A percentile compares a stretch with the other conserved stretches of the same genome.
Conservation (phyloP, 2,329 filamentous ascomycete species). For the Didymella segeticola region DNA sequence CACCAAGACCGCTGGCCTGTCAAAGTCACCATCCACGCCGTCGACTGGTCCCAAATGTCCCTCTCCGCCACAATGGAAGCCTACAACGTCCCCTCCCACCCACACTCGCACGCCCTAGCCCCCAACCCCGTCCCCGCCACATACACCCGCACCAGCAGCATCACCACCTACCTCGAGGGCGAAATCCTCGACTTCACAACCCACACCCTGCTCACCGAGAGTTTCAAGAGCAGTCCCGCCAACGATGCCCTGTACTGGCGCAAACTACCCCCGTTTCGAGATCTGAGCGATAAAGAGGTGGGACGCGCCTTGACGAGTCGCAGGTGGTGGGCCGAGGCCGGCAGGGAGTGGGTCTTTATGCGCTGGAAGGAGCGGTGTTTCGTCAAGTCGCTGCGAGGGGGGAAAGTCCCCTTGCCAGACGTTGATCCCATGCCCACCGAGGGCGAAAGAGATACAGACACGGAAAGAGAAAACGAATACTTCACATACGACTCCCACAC, state of each 20-base stretch:
- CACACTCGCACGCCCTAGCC: slow-evolving; percentile 36
- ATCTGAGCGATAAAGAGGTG: slow-evolving; percentile 50
- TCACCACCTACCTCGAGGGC: slow-evolving; percentile 71
- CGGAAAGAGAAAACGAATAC: not conserved
- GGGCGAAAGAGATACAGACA: not conserved
- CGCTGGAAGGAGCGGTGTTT: slow-evolving; percentile 63
- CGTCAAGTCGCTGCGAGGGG: slow-evolving; percentile 44
- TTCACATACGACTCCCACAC: slow-evolving; percentile 7
- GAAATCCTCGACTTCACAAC: slow-evolving; percentile 69
- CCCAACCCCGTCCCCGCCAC: slow-evolving; percentile 16
- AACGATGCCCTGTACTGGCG: slow-evolving; percentile 59
- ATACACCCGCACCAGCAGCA: slow-evolving; percentile 52
- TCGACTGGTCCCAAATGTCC: slow-evolving; percentile 67
- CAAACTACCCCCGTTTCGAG: slow-evolving; percentile 54
- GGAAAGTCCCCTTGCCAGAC: slow-evolving; percentile 17
- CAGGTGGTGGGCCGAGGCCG: slow-evolving; percentile 45
- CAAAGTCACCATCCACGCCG: slow-evolving; percentile 68
- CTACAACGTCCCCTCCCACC: slow-evolving; percentile 66
- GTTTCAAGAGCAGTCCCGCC: slow-evolving; percentile 53
- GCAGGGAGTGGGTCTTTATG: slow-evolving; percentile 62
- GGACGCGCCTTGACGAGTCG: slow-evolving; percentile 54
- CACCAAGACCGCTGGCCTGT: slow-evolving; percentile 70
- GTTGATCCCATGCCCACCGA: not conserved
- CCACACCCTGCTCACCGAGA: slow-evolving; percentile 60
- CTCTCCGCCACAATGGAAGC: slow-evolving; percentile 74